Evolutionary conservation across 768 basidiomycete genomes (phyloP).

Genomic region (Kwoniella dejecticola): DNA sequence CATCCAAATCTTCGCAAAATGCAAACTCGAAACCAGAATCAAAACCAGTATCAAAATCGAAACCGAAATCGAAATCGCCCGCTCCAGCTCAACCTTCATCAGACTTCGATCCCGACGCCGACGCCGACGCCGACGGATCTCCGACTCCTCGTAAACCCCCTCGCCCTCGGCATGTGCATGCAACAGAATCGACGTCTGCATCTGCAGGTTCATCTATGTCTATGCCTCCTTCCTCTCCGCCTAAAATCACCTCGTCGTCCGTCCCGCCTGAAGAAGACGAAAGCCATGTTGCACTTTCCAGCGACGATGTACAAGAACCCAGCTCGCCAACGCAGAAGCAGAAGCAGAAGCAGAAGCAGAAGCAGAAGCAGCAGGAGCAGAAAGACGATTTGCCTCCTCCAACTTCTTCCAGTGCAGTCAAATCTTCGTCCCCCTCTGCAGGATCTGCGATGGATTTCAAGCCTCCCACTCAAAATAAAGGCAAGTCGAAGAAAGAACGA

Average conservation of each 20-base stretch:
- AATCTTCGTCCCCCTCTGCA: slow-evolving; percentile 7
- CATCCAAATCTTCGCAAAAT: too few species aligned
- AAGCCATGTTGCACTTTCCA: neutral
- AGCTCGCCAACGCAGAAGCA: neutral
- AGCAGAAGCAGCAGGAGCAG: neutral
- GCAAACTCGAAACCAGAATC: too few species aligned
- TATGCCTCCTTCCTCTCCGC: slow-evolving; percentile 9
- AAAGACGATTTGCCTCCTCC: neutral
- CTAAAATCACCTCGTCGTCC: slow-evolving; percentile 8
- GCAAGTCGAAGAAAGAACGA: slow-evolving; percentile 20
- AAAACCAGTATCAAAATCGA: too few species aligned
- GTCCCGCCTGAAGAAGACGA: neutral
- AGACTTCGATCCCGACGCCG: too few species aligned
- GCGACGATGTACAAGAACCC: too few species aligned
- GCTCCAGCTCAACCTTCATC: neutral
- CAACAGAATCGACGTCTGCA: neutral
- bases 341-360: too few species aligned
- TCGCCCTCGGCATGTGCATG: neutral
- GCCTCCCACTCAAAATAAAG: slow-evolving; percentile 7
- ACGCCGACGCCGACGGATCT: slow-evolving; percentile 4
- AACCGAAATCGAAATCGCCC: neutral
- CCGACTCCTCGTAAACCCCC: slow-evolving; percentile 14
- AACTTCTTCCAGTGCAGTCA: neutral
- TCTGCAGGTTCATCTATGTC: neutral
- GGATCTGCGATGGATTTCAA: slow-evolving; percentile 17